These are phyloP conservation scores for Phytophthora constricta DNA, from an alignment of 352 stramenopile species.

Conservation along the genomic window DNA sequence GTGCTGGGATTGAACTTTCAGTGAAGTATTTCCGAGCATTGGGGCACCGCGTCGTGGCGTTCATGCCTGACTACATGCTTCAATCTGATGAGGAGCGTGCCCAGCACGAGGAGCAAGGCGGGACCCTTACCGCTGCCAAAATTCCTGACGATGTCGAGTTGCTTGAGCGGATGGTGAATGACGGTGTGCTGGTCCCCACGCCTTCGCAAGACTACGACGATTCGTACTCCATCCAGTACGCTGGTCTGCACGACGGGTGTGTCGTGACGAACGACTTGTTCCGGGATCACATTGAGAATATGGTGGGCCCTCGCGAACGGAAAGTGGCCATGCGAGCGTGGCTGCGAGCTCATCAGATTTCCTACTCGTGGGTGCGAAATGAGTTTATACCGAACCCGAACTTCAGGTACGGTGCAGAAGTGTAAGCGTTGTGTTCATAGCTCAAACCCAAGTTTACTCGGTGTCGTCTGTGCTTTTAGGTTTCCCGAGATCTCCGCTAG, in stretches of 20 bases:
- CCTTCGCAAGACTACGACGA: constrained; percentile 91
- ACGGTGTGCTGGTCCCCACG: constrained; percentile 80
- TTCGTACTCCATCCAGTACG: constrained; percentile 92
- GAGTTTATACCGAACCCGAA: constrained; percentile 91
- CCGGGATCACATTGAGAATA: constrained; percentile 83
- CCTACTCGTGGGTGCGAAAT: constrained; percentile 88
- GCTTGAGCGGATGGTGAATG: constrained; percentile 69
- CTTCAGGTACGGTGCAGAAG: constrained; percentile 47
- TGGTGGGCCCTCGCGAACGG: constrained; percentile 57
- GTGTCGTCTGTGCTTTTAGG: constrained; percentile 4
- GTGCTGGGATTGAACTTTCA: constrained; percentile 71
- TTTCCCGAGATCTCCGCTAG: constrained; percentile 20
- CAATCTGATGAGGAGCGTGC: constrained; percentile 55
- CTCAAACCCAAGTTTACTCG: neutral
- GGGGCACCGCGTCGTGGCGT: constrained; percentile 81
- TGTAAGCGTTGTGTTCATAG: neutral
- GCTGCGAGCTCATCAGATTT: constrained; percentile 80
- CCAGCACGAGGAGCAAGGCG: constrained; percentile 31
- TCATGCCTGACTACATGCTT: constrained; percentile 86
- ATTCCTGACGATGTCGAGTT: constrained; percentile 78
- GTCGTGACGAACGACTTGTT: constrained; percentile 92
- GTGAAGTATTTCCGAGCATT: constrained; percentile 73
- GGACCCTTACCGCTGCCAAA: constrained; percentile 47
- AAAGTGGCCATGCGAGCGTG: constrained; percentile 71
- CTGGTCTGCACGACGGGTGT: constrained; percentile 70